Percentiles rank a stretch among this genome's conserved stretches.
phyloP scores from a whole-genome alignment of 345 rosid genomes.

The Hibiscus mutabilis region DNA sequence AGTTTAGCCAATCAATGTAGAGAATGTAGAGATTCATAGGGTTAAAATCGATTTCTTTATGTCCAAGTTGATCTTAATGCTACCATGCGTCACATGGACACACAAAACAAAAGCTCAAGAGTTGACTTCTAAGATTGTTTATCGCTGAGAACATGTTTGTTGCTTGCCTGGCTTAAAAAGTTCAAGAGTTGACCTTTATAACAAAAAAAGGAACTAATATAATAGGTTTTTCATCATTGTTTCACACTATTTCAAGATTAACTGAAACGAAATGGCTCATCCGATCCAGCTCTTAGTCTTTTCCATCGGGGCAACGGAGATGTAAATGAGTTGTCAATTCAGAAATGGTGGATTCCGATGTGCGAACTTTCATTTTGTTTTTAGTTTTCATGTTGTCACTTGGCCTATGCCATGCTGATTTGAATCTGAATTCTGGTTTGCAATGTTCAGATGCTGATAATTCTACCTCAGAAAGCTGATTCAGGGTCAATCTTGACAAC shows the following conservation, averaged over 20 bases:
- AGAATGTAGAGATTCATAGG: neutral
- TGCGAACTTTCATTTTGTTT: neutral
- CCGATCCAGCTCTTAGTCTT: neutral
- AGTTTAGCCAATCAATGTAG: neutral
- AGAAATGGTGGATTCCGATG: constrained; percentile 8
- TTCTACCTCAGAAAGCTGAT: constrained; percentile 16
- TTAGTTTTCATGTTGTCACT: constrained; percentile 9
- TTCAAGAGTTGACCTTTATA: constrained; percentile 2
- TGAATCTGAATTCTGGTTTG: constrained; percentile 12
- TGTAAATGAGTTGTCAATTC: neutral
- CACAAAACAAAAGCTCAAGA: too few relatives aligned
- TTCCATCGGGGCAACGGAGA: neutral
- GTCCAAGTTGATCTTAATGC: neutral
- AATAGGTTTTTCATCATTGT: neutral
- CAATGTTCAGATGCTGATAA: constrained; percentile 23
- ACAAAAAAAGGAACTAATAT: neutral
- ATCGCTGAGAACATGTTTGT: neutral
- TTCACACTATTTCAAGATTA: neutral
- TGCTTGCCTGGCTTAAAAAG: neutral
- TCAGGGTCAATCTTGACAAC: constrained; percentile 20
- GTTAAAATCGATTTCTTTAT: neutral
- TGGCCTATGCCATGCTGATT: constrained; percentile 22
- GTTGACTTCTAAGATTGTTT: neutral
- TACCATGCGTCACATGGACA: neutral
- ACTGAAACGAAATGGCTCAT: neutral